phyloP scores from a whole-genome alignment of 2,329 filamentous ascomycete species.

The Huntiella moniliformis region DNA sequence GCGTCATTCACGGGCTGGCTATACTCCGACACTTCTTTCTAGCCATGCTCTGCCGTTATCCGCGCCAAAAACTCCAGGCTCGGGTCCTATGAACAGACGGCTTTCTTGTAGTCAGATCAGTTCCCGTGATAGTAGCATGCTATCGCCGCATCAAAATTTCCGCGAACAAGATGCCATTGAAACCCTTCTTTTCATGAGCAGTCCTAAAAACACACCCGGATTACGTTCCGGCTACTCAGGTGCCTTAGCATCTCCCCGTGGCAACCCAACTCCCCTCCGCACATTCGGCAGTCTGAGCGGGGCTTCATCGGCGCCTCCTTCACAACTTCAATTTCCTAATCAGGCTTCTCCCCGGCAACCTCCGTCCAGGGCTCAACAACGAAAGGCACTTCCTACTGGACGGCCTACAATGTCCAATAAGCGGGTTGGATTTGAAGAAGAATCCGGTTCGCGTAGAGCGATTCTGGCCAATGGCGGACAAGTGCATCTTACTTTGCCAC shows the following conservation, averaged over 20 bases:
- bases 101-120: constrained; percentile 22
- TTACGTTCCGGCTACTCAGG: constrained; percentile 35
- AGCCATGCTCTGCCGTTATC: constrained; percentile 22
- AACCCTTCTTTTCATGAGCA: constrained; percentile 65
- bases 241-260: constrained; percentile 20
- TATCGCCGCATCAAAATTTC: constrained; percentile 49
- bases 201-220: constrained; percentile 51
- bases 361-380: constrained; percentile 18
- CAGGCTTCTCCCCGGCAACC: constrained; percentile 12
- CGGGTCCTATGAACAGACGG: constrained; percentile 15
- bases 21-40: constrained; percentile 31
- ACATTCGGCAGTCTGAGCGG: background rate
- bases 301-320: background rate
- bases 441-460: background rate
- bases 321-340: background rate
- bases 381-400: constrained; percentile 33
- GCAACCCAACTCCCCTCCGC: background rate
- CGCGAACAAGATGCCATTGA: constrained; percentile 70
- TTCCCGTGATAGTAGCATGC: constrained; percentile 34
- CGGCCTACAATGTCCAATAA: constrained; percentile 25
- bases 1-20: constrained; percentile 30
- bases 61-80: constrained; percentile 20
- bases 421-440: constrained; percentile 26
- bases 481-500: constrained; percentile 30
- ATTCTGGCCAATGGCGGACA: constrained; percentile 15